These are phyloP conservation scores for Mycena sanguinolenta DNA, from an alignment of 768 basidiomycete species.

Conservation along the genomic window DNA sequence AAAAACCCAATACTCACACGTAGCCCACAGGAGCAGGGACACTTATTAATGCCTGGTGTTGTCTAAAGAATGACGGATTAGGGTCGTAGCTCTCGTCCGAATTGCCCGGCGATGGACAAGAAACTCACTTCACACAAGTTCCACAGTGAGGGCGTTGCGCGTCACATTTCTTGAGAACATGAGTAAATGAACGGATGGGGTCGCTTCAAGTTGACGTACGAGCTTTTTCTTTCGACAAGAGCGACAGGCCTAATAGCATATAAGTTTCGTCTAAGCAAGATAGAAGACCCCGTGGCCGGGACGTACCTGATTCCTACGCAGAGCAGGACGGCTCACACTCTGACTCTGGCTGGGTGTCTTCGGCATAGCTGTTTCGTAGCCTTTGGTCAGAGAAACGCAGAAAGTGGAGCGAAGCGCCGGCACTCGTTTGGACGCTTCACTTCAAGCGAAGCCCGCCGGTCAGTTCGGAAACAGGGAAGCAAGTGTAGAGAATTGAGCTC, in stretches of 20 bases:
- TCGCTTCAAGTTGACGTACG: conserved; percentile 57
- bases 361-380: conserved; percentile 66
- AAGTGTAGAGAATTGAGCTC: conserved; percentile 1
- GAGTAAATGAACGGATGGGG: conserved; percentile 8
- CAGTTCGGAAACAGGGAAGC: conserved; percentile 4
- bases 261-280: conserved; percentile 7
- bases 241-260: conserved; percentile 73
- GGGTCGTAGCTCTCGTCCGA: conserved; percentile 3
- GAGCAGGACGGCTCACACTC: conserved; percentile 66
- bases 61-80: conserved; percentile 55
- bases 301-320: conserved; percentile 83
- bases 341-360: conserved; percentile 63
- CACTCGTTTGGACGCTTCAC: conserved; percentile 1
- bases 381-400: conserved; percentile 3
- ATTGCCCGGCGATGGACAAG: background rate
- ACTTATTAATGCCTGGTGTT: conserved; percentile 85
- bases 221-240: conserved; percentile 89
- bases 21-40: conserved; percentile 90
- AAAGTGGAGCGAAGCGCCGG: background rate
- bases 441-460: background rate
- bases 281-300: background rate
- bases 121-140: conserved; percentile 83
- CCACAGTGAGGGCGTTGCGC: conserved; percentile 88
- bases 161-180: conserved; percentile 80
- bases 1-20: conserved; percentile 64